Percentiles rank a stretch among this genome's conserved stretches.
Evolutionary conservation across 106 monocot species (phyloP).

Genomic region (Acorus gramineus): DNA sequence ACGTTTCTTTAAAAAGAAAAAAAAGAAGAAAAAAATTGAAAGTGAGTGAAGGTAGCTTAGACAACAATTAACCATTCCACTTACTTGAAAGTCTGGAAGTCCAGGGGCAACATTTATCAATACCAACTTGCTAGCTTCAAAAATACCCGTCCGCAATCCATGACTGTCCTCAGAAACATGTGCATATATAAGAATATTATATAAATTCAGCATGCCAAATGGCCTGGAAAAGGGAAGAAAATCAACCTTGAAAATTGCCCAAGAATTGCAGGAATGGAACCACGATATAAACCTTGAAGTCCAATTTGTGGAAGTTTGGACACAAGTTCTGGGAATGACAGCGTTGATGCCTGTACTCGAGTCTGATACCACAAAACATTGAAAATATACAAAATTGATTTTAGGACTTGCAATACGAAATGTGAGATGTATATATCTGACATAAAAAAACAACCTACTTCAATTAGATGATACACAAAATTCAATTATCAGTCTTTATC

Average conservation of each 20-base stretch:
- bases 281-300: slow-evolving; percentile 77
- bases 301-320: slow-evolving; percentile 91
- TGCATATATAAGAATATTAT: too few relatives aligned
- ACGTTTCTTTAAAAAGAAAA: neutral
- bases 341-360: slow-evolving; percentile 93
- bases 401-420: too few relatives aligned
- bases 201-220: neutral
- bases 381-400: too few relatives aligned
- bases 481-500: too few relatives aligned
- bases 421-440: too few relatives aligned
- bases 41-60: neutral
- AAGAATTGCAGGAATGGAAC: slow-evolving; percentile 89
- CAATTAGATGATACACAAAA: too few relatives aligned
- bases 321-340: slow-evolving; percentile 88
- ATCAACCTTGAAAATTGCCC: slow-evolving; percentile 93
- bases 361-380: slow-evolving; percentile 40
- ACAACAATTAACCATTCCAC: too few relatives aligned
- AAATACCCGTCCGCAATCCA: slow-evolving; percentile 92
- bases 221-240: neutral
- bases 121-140: slow-evolving; percentile 93
- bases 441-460: too few relatives aligned
- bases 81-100: slow-evolving; percentile 92
- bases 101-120: slow-evolving; percentile 81
- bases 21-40: neutral
- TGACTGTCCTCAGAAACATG: slow-evolving; percentile 39